These are phyloP conservation scores for Tephrocybe sp. DNA, from an alignment of 768 basidiomycete genomes.

Conservation along the genomic window DNA sequence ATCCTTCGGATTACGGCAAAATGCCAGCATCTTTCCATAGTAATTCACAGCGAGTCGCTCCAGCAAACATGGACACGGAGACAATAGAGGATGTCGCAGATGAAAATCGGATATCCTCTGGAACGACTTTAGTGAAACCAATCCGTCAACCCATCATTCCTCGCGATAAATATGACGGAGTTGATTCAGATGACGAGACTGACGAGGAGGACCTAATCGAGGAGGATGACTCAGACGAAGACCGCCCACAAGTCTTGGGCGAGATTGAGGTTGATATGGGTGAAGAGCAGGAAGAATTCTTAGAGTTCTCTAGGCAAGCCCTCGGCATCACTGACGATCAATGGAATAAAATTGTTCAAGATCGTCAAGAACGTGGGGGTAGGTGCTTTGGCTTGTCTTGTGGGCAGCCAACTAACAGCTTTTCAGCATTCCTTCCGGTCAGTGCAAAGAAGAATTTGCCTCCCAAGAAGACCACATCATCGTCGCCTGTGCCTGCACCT, in stretches of 20 bases:
- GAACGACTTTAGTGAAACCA: conserved; percentile 31
- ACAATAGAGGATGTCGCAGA: conserved; percentile 24
- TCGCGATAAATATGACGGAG: conserved; percentile 88
- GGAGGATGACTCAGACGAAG: conserved; percentile 69
- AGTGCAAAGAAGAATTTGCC: conserved; percentile 27
- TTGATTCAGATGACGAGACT: conserved; percentile 88
- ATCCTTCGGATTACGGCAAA: conserved; percentile 84
- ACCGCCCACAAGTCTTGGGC: conserved; percentile 79
- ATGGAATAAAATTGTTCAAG: conserved; percentile 84
- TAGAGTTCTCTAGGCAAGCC: conserved; percentile 91
- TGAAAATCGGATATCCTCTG: conserved; percentile 12
- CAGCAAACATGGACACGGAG: conserved; percentile 43
- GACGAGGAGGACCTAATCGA: conserved; percentile 58
- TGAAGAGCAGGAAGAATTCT: conserved; percentile 91
- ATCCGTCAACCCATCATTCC: conserved; percentile 79
- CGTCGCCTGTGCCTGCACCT: conserved; percentile 7
- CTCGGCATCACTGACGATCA: conserved; percentile 88
- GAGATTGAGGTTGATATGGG: conserved; percentile 90
- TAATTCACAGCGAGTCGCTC: conserved; percentile 69
- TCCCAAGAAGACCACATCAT: conserved; percentile 9
- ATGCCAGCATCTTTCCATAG: conserved; percentile 73
- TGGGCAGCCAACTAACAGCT: conserved; percentile 3
- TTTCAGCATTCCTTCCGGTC: conserved; percentile 59
- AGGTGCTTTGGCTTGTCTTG: conserved; percentile 24
- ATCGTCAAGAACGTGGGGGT: conserved; percentile 84